phyloP scores from a whole-genome alignment of 2,329 filamentous ascomycete species.

The Paecilomyces dactylethromorphus region DNA sequence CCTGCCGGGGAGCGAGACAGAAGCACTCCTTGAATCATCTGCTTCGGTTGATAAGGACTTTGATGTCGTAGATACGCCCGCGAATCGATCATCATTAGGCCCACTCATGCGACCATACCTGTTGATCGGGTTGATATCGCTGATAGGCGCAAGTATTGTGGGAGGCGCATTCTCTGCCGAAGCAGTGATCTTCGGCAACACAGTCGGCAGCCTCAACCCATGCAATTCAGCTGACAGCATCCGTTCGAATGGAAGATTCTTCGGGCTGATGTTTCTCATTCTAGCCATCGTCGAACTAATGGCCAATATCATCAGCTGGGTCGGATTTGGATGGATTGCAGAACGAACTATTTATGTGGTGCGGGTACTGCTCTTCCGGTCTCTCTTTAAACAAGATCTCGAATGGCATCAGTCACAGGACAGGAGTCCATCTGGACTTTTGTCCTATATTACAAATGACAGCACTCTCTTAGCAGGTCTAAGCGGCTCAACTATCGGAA shows the following conservation, averaged over 20 bases:
- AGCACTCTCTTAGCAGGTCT: slow-evolving; percentile 61
- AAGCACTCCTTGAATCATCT: too few relatives aligned
- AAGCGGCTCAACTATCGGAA: slow-evolving; percentile 64
- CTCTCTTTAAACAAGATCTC: slow-evolving; percentile 59
- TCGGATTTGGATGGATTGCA: slow-evolving; percentile 51
- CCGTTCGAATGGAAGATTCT: too few relatives aligned
- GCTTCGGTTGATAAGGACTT: too few relatives aligned
- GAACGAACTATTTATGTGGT: slow-evolving; percentile 61
- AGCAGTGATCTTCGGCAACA: slow-evolving; percentile 56
- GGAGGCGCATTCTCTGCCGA: slow-evolving; percentile 53
- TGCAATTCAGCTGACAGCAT: slow-evolving; percentile 46
- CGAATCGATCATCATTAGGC: too few relatives aligned
- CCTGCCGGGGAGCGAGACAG: too few relatives aligned
- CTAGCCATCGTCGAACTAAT: slow-evolving; percentile 55
- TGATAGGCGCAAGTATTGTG: slow-evolving; percentile 47
- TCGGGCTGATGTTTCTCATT: slow-evolving; percentile 54
- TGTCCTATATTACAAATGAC: slow-evolving; percentile 65
- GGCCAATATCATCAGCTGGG: slow-evolving; percentile 56
- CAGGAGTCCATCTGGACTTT: slow-evolving; percentile 54
- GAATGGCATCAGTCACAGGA: slow-evolving; percentile 65
- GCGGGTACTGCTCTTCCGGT: slow-evolving; percentile 57
- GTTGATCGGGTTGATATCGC: slow-evolving; percentile 40
- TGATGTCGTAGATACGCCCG: too few relatives aligned
- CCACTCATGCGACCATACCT: slow-evolving; percentile 40
- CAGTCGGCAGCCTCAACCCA: slow-evolving; percentile 49